A percentile compares a stretch with the other conserved stretches of the same genome.
phyloP scores from a whole-genome alignment of 768 basidiomycete species.

The Mycena galopus region DNA sequence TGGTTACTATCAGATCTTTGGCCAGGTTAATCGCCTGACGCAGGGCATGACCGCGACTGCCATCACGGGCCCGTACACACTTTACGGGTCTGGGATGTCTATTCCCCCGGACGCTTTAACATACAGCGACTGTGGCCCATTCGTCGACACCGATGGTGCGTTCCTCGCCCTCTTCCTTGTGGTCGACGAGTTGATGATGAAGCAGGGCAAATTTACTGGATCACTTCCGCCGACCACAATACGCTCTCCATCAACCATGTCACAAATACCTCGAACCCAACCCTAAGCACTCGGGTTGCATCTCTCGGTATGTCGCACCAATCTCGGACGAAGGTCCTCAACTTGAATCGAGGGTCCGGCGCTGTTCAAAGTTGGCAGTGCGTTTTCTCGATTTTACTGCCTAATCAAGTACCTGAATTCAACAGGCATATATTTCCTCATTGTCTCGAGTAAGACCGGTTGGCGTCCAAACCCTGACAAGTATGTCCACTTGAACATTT shows the following conservation, averaged over 20 bases:
- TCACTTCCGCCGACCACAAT: not conserved
- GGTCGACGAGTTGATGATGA: not conserved
- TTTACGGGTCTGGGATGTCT: not conserved
- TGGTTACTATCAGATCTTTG: not conserved
- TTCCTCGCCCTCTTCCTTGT: not conserved
- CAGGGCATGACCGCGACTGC: not conserved
- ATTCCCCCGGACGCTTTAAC: not conserved
- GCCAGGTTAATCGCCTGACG: not conserved
- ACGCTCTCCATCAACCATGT: not conserved
- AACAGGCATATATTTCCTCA: constrained; percentile 20
- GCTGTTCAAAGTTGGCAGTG: constrained; percentile 17
- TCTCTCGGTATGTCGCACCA: not conserved
- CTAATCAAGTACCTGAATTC: too few species aligned
- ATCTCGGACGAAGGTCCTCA: not conserved
- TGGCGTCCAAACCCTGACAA: constrained; percentile 16
- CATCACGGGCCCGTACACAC: not conserved
- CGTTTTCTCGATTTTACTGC: too few species aligned
- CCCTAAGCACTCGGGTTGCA: not conserved
- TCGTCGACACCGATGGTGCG: not conserved
- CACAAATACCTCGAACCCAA: not conserved
- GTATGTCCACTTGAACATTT: not conserved
- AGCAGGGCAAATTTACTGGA: not conserved
- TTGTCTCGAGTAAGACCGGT: constrained; percentile 24
- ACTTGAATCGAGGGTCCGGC: constrained; percentile 9
- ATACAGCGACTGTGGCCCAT: not conserved